A percentile compares a stretch with the other conserved stretches of the same genome.
Conservation (phyloP, 768 basidiomycete genomes). For the Amanita phalloides region DNA sequence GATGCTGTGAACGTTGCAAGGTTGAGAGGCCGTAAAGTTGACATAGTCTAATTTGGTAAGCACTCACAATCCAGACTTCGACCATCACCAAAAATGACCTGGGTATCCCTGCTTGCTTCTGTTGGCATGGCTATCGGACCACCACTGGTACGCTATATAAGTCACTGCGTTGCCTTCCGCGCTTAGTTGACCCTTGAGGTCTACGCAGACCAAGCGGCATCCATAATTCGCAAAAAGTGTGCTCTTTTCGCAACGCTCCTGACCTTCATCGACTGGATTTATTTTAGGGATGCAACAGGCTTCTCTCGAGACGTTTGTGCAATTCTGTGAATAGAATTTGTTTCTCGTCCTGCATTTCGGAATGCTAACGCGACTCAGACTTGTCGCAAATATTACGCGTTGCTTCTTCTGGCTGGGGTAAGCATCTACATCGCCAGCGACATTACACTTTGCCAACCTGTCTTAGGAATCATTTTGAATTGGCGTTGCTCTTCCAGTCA, state of each 20-base stretch:
- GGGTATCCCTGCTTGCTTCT: constrained; percentile 62
- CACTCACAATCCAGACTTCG: too few species aligned
- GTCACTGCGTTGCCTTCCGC: not conserved
- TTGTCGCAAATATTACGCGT: constrained; percentile 77
- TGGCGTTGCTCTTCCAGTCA: constrained; percentile 69
- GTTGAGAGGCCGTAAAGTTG: too few species aligned
- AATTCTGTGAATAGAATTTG: constrained; percentile 44
- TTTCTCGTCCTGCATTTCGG: not conserved
- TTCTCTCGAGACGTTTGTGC: constrained; percentile 84
- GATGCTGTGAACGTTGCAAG: not conserved
- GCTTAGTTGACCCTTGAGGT: constrained; percentile 29
- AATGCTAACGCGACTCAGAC: constrained; percentile 25
- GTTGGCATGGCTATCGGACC: constrained; percentile 80
- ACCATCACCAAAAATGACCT: constrained; percentile 15
- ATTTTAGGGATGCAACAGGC: constrained; percentile 64
- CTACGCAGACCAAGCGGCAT: constrained; percentile 73
- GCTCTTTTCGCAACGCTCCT: constrained; percentile 11
- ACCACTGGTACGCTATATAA: constrained; percentile 38
- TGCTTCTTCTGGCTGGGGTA: constrained; percentile 89
- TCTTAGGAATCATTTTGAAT: constrained; percentile 57
- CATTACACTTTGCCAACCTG: constrained; percentile 1
- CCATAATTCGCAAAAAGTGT: constrained; percentile 71
- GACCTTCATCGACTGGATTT: not conserved
- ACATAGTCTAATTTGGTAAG: not conserved
- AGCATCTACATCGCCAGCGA: constrained; percentile 3